phyloP scores from a whole-genome alignment of 2,329 filamentous ascomycete species.

The Curvularia lunata region DNA sequence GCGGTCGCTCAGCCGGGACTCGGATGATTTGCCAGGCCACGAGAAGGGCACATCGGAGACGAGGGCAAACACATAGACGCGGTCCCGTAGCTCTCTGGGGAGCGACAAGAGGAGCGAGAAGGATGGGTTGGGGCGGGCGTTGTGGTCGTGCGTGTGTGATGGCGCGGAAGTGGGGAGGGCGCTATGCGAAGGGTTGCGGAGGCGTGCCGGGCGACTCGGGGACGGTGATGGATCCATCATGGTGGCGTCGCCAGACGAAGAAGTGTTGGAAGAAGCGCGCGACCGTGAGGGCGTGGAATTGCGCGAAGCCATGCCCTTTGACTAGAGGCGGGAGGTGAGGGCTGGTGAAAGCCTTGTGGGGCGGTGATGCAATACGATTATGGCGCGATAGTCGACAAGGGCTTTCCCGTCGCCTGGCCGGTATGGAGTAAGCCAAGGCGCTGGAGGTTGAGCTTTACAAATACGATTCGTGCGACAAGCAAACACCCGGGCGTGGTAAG shows the following conservation, averaged over 20 bases:
- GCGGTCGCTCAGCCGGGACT: slow-evolving; percentile 3
- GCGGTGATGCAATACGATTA: slow-evolving; percentile 7
- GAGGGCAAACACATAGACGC: slow-evolving; percentile 44
- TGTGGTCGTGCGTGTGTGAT: slow-evolving; percentile 1
- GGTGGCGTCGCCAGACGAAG: slow-evolving; percentile 40
- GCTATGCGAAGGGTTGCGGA: slow-evolving; percentile 33
- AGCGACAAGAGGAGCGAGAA: slow-evolving; percentile 46
- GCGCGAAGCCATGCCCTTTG: slow-evolving; percentile 36
- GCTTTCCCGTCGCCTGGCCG: background rate
- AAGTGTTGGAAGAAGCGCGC: slow-evolving; percentile 40
- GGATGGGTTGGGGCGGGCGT: slow-evolving; percentile 24
- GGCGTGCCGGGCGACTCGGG: slow-evolving; percentile 35
- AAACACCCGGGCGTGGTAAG: background rate
- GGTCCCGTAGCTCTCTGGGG: slow-evolving; percentile 47
- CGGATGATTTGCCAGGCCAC: slow-evolving; percentile 37
- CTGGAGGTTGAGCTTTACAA: background rate
- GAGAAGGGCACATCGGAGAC: slow-evolving; percentile 42
- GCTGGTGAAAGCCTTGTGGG: slow-evolving; percentile 17
- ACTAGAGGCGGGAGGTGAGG: background rate
- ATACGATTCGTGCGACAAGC: background rate
- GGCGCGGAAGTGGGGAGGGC: slow-evolving; percentile 12
- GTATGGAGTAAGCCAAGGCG: background rate
- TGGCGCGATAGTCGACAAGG: slow-evolving; percentile 3
- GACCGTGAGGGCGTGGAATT: slow-evolving; percentile 40
- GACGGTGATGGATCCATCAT: slow-evolving; percentile 43